Percentiles rank a stretch among this genome's conserved stretches.
phyloP scores from a whole-genome alignment of 2,329 filamentous ascomycete species.

The Ophiostoma sp. region DNA sequence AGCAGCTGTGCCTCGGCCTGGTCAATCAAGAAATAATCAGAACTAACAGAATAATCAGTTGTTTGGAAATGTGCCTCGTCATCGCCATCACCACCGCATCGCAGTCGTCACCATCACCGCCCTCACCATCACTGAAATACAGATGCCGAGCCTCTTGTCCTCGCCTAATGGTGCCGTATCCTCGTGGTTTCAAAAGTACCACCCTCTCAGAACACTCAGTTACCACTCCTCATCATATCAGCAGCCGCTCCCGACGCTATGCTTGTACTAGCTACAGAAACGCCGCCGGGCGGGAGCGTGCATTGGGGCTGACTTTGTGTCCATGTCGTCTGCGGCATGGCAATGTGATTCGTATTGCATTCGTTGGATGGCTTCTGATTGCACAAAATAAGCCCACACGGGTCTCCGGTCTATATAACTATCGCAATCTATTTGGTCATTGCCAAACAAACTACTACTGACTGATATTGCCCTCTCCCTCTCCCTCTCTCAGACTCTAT shows the following conservation, averaged over 20 bases:
- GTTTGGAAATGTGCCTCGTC: neutral
- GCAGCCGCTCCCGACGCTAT: conserved; percentile 4
- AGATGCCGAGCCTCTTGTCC: neutral
- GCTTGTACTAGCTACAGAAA: conserved; percentile 5
- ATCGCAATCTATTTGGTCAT: neutral
- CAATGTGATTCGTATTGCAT: neutral
- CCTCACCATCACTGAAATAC: neutral
- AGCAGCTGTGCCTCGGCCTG: neutral
- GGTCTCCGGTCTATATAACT: neutral
- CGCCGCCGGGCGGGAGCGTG: neutral
- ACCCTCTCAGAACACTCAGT: neutral
- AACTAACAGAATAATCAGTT: neutral
- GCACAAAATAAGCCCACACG: too few relatives aligned
- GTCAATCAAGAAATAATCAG: too few relatives aligned
- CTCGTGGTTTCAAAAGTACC: neutral
- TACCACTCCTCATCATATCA: neutral
- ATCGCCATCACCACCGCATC: neutral
- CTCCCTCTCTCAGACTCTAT: neutral
- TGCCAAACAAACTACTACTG: neutral
- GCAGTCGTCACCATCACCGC: neutral
- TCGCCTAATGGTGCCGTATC: neutral
- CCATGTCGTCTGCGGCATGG: neutral
- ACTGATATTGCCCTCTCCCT: neutral
- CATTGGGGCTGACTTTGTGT: neutral
- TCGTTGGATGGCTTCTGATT: neutral